These are phyloP conservation scores for Athelia psychrophila DNA, from an alignment of 1,284 basidiomycete genomes.

Conservation along the genomic window DNA sequence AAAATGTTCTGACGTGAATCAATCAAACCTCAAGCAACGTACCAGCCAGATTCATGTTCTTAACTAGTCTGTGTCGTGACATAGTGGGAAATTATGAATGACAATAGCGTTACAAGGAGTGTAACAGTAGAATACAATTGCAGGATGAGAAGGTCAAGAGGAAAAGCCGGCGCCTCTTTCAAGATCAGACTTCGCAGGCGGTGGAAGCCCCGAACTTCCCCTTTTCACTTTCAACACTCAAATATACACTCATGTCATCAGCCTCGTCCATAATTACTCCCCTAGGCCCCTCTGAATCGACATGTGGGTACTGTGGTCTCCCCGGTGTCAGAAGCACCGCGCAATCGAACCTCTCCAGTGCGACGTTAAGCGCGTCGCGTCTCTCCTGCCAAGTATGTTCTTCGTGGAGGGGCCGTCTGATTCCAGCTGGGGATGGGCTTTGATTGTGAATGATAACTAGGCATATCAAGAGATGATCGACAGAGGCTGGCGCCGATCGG, in stretches of 20 bases:
- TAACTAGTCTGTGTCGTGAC: constrained; percentile 89
- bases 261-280: neutral
- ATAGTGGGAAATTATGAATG: constrained; percentile 35
- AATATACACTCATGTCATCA: neutral
- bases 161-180: no score
- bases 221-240: no score
- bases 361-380: constrained; percentile 31
- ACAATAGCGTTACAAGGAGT: no score
- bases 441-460: constrained; percentile 33
- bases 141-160: no score
- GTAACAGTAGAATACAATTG: no score
- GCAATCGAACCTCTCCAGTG: constrained; percentile 29
- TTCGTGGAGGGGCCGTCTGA: constrained; percentile 1
- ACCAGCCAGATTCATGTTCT: constrained; percentile 90
- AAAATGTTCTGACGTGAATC: constrained; percentile 1
- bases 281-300: constrained; percentile 13
- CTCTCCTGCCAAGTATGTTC: constrained; percentile 51
- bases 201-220: no score
- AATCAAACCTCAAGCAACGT: constrained; percentile 11
- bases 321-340: constrained; percentile 30
- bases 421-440: no score
- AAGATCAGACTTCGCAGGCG: no score
- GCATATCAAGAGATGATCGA: constrained; percentile 82
- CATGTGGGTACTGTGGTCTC: constrained; percentile 46
- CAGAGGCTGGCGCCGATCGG: constrained; percentile 87